Evolutionary conservation across 495 filamentous ascomycete genomes (phyloP), one percentile per base, ranked within the genome.

Genomic region (Xylona heveae): DNA sequence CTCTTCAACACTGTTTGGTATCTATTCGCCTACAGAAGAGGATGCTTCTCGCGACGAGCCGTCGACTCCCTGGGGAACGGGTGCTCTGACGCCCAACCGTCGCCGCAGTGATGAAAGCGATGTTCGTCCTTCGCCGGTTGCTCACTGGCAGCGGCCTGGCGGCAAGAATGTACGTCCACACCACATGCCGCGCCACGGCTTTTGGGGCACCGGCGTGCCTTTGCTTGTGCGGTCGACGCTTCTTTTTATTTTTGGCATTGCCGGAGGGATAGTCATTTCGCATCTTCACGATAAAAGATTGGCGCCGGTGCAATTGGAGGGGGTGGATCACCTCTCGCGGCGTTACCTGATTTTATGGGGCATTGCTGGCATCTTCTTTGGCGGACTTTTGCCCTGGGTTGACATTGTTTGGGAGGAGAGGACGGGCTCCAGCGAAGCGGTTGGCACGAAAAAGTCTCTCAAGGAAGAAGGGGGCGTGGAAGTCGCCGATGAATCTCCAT

Each of bases 1-100:
- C 18, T 71, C 77, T 9, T 79, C 78, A 2, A 93, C 88, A 1
- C 67, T 95, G 0, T 76, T 72, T 40, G 88, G 88, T 27, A 97
- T 95, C 47, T 95, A 88, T 55, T 64, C 68, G 7, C 68, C 66
- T 3, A 35, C 58, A 59, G 36, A 55, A 49, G 25, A 50, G 46
- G 20, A 56, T 57, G 31, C 28, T 16, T 30, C 48, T 33, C 23
- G 39, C 27, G 37, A 40, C 34, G 68, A 67, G 23, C 42, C 52
- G 30, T 54, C 55, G 24, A 61, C 61, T 17, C 66, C 78, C 22
- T 84, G 74, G 73, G 78, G 73, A 21, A 76, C 68, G 1, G 78
- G 78, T 27, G 61, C 67, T 13, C 59, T 76, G 39, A 73, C 74
- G 0, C 74, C 74, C 30, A 50, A 46, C 31, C 42, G 42, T 30